Conservation (phyloP, 2,329 filamentous ascomycete genomes). For the Cercospora beticola region DNA sequence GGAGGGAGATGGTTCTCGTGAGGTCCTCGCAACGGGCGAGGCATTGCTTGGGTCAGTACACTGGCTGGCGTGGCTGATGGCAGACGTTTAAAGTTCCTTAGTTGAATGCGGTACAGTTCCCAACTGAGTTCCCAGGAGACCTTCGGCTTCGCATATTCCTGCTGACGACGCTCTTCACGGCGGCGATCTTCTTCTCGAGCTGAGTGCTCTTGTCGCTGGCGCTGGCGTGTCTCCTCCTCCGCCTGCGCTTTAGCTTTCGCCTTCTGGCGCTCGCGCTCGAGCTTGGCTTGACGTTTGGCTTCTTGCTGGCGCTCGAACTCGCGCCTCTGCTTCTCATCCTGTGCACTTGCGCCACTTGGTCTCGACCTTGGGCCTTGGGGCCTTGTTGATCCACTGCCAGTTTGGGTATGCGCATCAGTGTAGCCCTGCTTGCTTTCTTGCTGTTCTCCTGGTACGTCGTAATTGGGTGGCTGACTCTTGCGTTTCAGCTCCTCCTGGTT, state of each 20-base stretch:
- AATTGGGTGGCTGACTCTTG: background rate
- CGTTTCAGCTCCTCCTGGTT: background rate
- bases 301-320: slow-evolving; percentile 5
- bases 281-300: slow-evolving; percentile 1
- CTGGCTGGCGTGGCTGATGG: background rate
- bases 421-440: background rate
- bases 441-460: background rate
- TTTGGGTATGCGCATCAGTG: slow-evolving; percentile 1
- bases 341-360: background rate
- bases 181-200: background rate
- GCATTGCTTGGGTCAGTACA: background rate
- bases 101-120: background rate
- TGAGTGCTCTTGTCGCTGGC: background rate
- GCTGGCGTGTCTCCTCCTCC: slow-evolving; percentile 4
- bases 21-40: background rate
- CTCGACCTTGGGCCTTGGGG: background rate
- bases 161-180: background rate
- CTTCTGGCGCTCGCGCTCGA: background rate
- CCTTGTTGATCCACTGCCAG: background rate
- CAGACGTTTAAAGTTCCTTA: background rate
- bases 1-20: background rate
- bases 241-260: background rate
- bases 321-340: slow-evolving; percentile 1
- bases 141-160: background rate
- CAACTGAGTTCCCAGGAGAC: background rate